Evolutionary conservation across 192 early-diverging fungal genomes (phyloP).

Genomic region (Geranomyces variabilis): DNA sequence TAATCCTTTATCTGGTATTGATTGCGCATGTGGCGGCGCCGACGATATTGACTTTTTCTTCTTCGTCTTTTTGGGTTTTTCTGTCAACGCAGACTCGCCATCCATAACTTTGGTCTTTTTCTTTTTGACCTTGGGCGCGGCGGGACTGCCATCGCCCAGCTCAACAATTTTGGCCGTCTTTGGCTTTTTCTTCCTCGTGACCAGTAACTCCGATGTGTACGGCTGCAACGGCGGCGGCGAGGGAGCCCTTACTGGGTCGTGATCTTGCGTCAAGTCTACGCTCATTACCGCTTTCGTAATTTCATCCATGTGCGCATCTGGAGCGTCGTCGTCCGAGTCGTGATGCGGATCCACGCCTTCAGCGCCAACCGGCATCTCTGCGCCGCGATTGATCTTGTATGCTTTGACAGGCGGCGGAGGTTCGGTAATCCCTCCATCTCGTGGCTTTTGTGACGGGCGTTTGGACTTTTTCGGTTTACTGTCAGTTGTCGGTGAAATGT

Average conservation of each 20-base stretch:
- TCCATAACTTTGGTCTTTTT: slow-evolving; percentile 10
- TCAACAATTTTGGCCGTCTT: background rate
- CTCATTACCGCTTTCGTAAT: slow-evolving; percentile 45
- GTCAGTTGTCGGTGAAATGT: background rate
- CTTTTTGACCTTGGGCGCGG: background rate
- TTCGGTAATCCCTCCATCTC: slow-evolving; percentile 9
- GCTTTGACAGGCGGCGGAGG: slow-evolving; percentile 29
- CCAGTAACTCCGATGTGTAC: background rate
- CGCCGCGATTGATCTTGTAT: slow-evolving; percentile 45
- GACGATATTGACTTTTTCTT: background rate
- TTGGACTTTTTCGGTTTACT: slow-evolving; percentile 27
- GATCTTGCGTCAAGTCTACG: slow-evolving; percentile 40
- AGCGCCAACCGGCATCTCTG: slow-evolving; percentile 37
- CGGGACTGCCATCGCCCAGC: background rate
- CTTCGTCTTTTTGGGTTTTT: slow-evolving; percentile 35
- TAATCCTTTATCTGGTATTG: background rate
- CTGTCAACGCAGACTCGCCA: background rate
- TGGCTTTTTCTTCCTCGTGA: slow-evolving; percentile 1
- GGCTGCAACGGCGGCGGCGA: background rate
- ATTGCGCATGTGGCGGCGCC: background rate
- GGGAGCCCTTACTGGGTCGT: background rate
- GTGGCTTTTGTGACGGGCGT: background rate
- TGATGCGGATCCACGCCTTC: slow-evolving; percentile 5
- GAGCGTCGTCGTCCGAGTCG: slow-evolving; percentile 4
- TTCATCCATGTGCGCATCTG: slow-evolving; percentile 29